phyloP scores from a whole-genome alignment of 495 filamentous ascomycete species.

The Neurospora sp. region DNA sequence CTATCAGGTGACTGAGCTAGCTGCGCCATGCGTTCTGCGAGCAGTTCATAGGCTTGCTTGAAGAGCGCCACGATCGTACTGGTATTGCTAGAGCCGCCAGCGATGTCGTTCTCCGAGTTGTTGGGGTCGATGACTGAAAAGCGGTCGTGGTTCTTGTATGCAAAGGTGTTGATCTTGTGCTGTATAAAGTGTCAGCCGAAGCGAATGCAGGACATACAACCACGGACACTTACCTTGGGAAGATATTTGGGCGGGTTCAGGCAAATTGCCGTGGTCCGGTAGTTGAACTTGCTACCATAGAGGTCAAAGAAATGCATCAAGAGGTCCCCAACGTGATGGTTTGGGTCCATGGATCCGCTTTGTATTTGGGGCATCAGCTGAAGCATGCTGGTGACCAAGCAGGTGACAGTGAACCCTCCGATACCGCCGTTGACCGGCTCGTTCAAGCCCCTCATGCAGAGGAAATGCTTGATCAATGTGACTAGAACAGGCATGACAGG shows the following conservation, averaged over 20 bases:
- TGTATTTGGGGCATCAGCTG: conserved; percentile 63
- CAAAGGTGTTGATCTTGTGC: conserved; percentile 22
- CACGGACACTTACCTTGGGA: conserved; percentile 51
- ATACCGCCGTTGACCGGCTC: conserved; percentile 84
- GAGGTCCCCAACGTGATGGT: conserved; percentile 62
- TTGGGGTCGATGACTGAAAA: conserved; percentile 87
- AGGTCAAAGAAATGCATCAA: conserved; percentile 80
- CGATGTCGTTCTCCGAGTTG: conserved; percentile 69
- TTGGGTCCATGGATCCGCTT: conserved; percentile 41
- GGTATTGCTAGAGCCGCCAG: conserved; percentile 65
- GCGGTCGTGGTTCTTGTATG: conserved; percentile 40
- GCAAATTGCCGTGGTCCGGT: conserved; percentile 54
- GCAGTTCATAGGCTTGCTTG: conserved; percentile 43
- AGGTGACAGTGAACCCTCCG: conserved; percentile 90
- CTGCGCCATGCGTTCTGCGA: conserved; percentile 48
- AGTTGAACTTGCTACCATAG: conserved; percentile 74
- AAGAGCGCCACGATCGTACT: conserved; percentile 53
- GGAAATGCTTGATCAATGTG: conserved; percentile 81
- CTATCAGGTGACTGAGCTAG: conserved; percentile 10
- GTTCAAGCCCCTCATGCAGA: conserved; percentile 79
- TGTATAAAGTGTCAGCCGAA: conserved; percentile 17
- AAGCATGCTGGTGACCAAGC: conserved; percentile 78
- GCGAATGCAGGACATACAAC: no score
- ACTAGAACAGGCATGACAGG: conserved; percentile 78
- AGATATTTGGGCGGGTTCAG: conserved; percentile 60